Evolutionary conservation across 1,284 basidiomycete species (phyloP).

Genomic region (Anthracocystis walkeri): DNA sequence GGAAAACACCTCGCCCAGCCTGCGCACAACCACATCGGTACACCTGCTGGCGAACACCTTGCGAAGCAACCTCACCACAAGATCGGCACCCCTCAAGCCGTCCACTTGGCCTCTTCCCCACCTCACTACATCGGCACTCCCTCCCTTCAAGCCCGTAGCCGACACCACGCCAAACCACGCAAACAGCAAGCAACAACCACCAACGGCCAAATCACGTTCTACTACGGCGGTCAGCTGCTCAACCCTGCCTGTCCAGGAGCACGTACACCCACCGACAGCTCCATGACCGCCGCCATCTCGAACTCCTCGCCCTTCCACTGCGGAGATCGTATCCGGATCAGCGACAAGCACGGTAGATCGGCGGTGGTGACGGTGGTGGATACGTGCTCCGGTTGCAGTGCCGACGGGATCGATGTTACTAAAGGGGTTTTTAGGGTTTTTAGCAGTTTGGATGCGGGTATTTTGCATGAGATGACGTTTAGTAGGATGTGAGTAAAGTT

Average conservation of each 20-base stretch:
- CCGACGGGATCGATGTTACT: conserved; percentile 44
- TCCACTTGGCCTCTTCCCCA: neutral
- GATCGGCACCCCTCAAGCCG: neutral
- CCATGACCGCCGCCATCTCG: conserved; percentile 42
- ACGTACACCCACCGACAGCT: conserved; percentile 17
- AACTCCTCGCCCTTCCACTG: conserved; percentile 33
- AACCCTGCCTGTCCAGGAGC: conserved; percentile 34
- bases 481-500: conserved; percentile 23
- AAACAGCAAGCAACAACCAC: neutral
- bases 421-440: conserved; percentile 45
- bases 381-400: conserved; percentile 28
- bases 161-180: conserved; percentile 17
- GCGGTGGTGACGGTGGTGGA: conserved; percentile 36
- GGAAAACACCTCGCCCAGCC: neutral
- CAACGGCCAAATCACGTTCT: conserved; percentile 39
- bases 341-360: conserved; percentile 2
- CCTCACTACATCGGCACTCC: conserved; percentile 1
- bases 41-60: neutral
- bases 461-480: conserved; percentile 23
- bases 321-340: conserved; percentile 33
- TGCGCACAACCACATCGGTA: neutral
- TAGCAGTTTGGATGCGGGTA: conserved; percentile 17
- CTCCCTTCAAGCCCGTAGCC: conserved; percentile 6
- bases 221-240: conserved; percentile 28
- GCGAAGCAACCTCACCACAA: too few species aligned